Base-by-base conservation (phyloP, 805 yeast species). In the Pichia insulana region DNA sequence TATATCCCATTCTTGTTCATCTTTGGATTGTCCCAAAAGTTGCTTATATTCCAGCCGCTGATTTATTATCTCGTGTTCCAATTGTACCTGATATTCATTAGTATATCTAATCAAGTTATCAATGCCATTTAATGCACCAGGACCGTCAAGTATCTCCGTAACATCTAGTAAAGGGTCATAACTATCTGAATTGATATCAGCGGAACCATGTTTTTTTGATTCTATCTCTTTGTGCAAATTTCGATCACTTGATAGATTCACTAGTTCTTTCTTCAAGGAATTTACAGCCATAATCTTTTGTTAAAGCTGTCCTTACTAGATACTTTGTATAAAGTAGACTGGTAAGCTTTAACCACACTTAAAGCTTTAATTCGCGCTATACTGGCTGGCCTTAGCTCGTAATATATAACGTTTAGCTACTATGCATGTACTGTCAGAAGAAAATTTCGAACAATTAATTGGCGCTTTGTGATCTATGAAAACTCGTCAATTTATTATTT, bases 121-220 rank as follows among this genome's bases (percentile, higher is more conserved):
- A 19, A 85, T 59, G 16, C 73, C 74, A 0, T 62, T 58, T 35
- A 83, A 59, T 6, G 74, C 61, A 1, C 70, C 68, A 3, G 83
- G 76, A 3, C 70, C 62, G 4, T 70, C 61, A 37, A 84, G 70
- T 37, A 83, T 56, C 19, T 63, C 61, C 30, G 67, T 62, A 15
- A 83, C 62, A 53, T 79, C 83, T 3, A 55, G 60, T 37, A 67
- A 54, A 0, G 85, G 83, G 48, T 75, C 73, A 51, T 80, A 80
- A 28, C 65, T 63, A 3, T 53, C 44, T 0, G 68, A 58, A 22
- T 64, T 68, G 31, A 70, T 52, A 30, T 41, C 45, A 9, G 18
- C 9, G 8, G 34, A 20, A 12, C 39, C 36, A 40, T 22, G 8
- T 22, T 8, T 8, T 22, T 30, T 22, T 2, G 15, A 4, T 19